Evolutionary conservation across 345 rosid genomes (phyloP), one percentile per base, ranked within the genome.

Genomic region (Orychophragmus violaceus): DNA sequence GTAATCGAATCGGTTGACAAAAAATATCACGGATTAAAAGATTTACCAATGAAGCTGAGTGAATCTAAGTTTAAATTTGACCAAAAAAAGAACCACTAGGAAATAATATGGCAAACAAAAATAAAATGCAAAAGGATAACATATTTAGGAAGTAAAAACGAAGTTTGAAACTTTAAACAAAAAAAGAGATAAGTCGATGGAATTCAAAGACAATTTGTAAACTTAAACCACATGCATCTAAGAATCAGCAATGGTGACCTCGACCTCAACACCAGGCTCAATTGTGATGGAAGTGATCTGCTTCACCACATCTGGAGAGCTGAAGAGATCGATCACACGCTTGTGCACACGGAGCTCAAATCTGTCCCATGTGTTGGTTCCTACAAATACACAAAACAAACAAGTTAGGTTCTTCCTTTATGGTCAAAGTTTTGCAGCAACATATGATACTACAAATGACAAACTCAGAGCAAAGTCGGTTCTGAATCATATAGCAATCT

Each of bases 251-350:
- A 87, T 84, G 5, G 84, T 87, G 37, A 87, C 89, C 64, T 86
- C 89, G 14, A 81, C 89, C 76, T 84, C 87, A 14, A 86, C 92
- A 70, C 91, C 89, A 58, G 84, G 87, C 71, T 84, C 85, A 52
- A 87, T 87, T 22, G 89, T 82, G 27, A 84, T 84, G 16, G 92
- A 84, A 22, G 89, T 87, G 51, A 87, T 87, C 77, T 87, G 89
- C 79, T 87, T 87, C 58, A 87, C 92, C 30, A 84, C 87, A 36
- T 84, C 87, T 0, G 92, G 82, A 7, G 92, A 84, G 73, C 87
- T 86, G 66, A 80, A 84, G 23, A 84, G 87, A 59, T 84, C 92
- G 41, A 84, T 87, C 44, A 87, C 89, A 59, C 89, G 76, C 80
- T 82, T 84, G 81, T 84, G 92, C 28, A 84, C 84, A 5, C 92